These are phyloP conservation scores for Floccularia luteovirens DNA, from an alignment of 768 basidiomycete genomes.

Conservation along the genomic window DNA sequence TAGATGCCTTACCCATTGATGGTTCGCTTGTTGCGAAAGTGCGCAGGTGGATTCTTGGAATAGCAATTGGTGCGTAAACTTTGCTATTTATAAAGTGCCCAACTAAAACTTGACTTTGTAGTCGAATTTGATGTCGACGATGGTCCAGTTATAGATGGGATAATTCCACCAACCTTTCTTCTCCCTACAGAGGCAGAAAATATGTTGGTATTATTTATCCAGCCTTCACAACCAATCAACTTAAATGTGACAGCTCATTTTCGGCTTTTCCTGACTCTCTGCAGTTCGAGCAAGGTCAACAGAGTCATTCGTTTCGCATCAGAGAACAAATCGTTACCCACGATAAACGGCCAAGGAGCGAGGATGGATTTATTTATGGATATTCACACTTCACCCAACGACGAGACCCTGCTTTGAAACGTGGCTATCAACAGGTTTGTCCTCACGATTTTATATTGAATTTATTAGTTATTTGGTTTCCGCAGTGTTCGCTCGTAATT, in stretches of 20 bases:
- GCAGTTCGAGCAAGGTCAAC: conserved; percentile 78
- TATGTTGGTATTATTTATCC: conserved; percentile 45
- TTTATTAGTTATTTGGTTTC: conserved; percentile 4
- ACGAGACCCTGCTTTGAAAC: conserved; percentile 54
- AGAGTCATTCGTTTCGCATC: conserved; percentile 83
- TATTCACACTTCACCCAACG: conserved; percentile 73
- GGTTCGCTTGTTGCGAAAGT: conserved; percentile 38
- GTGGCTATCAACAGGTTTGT: conserved; percentile 74
- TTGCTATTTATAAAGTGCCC: not conserved
- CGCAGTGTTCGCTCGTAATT: conserved; percentile 72
- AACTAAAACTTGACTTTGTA: conserved; percentile 14
- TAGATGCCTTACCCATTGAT: conserved; percentile 38
- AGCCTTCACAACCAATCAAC: not conserved
- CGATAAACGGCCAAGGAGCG: conserved; percentile 26
- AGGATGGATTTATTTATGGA: conserved; percentile 71
- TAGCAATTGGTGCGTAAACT: conserved; percentile 52
- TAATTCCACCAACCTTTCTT: conserved; percentile 63
- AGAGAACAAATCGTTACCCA: conserved; percentile 34
- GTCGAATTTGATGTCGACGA: conserved; percentile 88
- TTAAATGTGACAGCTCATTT: conserved; percentile 59
- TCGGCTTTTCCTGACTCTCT: conserved; percentile 88
- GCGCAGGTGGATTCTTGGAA: conserved; percentile 59
- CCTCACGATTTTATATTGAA: conserved; percentile 1
- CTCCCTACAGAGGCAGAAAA: conserved; percentile 70
- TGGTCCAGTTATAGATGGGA: conserved; percentile 68